Conservation (phyloP, 495 filamentous ascomycete species). For the Trypethelium eluteriae region DNA sequence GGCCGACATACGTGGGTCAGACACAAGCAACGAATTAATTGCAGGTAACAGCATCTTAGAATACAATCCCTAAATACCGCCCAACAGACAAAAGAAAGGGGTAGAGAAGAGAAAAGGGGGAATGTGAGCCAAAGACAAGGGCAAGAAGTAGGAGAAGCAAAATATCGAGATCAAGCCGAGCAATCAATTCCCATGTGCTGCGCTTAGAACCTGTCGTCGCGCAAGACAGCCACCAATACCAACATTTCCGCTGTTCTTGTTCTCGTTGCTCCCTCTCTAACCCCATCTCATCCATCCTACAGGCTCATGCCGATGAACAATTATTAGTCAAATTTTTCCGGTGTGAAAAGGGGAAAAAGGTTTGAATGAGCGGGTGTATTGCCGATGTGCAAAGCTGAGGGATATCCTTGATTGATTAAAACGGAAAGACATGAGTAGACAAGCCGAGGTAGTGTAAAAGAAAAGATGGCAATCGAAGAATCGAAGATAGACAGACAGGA, state of each 20-base stretch:
- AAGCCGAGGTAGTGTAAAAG: neutral
- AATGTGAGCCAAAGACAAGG: neutral
- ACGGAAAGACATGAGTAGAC: neutral
- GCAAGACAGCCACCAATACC: neutral
- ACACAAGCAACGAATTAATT: slow-evolving; percentile 2
- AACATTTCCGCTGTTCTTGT: neutral
- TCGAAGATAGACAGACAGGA: neutral
- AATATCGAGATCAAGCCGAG: neutral
- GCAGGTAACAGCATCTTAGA: slow-evolving; percentile 6
- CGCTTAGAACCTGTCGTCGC: neutral
- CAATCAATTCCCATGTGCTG: neutral
- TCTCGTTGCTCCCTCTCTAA: neutral
- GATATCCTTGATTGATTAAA: slow-evolving; percentile 7
- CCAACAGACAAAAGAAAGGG: neutral
- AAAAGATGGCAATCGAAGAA: neutral
- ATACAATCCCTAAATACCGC: slow-evolving; percentile 5
- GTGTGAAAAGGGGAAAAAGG: neutral
- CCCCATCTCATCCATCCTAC: neutral
- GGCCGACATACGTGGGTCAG: too few species aligned
- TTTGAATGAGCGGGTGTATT: neutral
- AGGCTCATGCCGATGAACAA: neutral
- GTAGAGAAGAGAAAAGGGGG: neutral
- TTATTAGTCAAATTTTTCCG: neutral
- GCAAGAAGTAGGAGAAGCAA: neutral
- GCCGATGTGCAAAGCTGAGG: slow-evolving; percentile 9